Evolutionary conservation across 1,139 yeast genomes (phyloP).

Genomic region (Lodderomyces margitis): DNA sequence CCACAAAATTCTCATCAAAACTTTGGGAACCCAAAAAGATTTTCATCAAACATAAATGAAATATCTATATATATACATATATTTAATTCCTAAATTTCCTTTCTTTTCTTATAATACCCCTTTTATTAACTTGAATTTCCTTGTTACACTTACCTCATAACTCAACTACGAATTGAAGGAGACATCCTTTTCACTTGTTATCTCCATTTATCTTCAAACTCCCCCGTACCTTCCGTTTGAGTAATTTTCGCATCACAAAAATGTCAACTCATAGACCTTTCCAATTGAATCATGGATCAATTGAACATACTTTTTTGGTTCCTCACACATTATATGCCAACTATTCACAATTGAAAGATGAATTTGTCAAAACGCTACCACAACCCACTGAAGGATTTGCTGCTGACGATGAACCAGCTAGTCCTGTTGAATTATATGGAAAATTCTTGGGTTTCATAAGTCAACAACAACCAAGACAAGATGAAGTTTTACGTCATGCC

Average conservation of each 20-base stretch:
- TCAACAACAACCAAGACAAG: conserved; percentile 16
- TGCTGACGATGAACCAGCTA: conserved; percentile 84
- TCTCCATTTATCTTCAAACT: no score
- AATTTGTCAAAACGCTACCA: conserved; percentile 76
- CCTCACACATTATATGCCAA: conserved; percentile 79
- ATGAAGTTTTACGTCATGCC: conserved; percentile 64
- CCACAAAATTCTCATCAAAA: neutral
- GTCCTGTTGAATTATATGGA: conserved; percentile 83
- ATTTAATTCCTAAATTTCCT: no score
- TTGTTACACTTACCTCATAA: no score
- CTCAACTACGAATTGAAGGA: no score
- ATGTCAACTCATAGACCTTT: conserved; percentile 55
- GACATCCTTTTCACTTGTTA: no score
- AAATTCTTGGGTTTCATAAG: conserved; percentile 83
- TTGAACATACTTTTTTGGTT: conserved; percentile 84
- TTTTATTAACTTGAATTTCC: no score
- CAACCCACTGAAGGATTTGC: conserved; percentile 81
- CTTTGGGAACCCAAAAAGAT: neutral
- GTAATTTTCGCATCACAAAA: no score
- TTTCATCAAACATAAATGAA: no score
- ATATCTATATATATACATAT: no score
- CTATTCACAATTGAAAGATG: conserved; percentile 86
- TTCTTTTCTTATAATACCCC: no score
- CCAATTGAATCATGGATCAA: conserved; percentile 77
- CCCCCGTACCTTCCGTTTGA: no score